Evolutionary conservation across 1,284 basidiomycete species (phyloP), one percentile per base, ranked within the genome.

Genomic region (Veloboletus limbatus): DNA sequence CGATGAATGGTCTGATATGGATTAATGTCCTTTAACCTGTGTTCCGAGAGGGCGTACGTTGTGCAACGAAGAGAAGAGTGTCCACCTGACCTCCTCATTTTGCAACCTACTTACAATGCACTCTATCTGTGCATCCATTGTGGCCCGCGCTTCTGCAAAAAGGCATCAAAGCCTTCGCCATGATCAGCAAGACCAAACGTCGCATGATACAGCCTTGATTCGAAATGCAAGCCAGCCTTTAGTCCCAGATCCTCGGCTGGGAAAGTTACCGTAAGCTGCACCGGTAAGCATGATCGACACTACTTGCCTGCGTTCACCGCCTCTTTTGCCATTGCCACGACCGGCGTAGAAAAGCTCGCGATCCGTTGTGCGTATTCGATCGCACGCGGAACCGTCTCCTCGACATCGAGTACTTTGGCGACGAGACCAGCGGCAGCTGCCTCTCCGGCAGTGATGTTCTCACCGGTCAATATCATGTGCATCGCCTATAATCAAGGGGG

Each of bases 171-270:
- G 18, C 76, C 77, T 62, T 84, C 81, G 59, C 78, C 78, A 65
- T 83, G 81, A 62, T 86, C 84, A 42, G 73, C 69, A 48, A 85
- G 81, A 16, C 79, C 78, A 58, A 86, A 85, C 22, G 82, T 70
- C 40, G 73, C 67, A 57, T 85, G 81, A 74, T 85, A 86, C 27
- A 86, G 63, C 39, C 81, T 69, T 45, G 81, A 69, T 62, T 86
- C 83, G 52, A 82, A 72, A 43, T 73, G 70, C 13, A 83, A 65
- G 8, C 83, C 83, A 54, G 80, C 73, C 43, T 69, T 66, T 26
- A 87, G 67, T 16, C 76, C 70, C 14, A 84, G 67, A 53, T 86
- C 81, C 53, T 77, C 76, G 8, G 82, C 79, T 80, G 53, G 9
- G 26, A 35, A 46, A 5, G 28, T n/a, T n/a, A n/a, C n/a, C n/a